These are phyloP conservation scores for Ophiostoma sp. DNA, from an alignment of 2,329 filamentous ascomycete species.

Conservation along the genomic window DNA sequence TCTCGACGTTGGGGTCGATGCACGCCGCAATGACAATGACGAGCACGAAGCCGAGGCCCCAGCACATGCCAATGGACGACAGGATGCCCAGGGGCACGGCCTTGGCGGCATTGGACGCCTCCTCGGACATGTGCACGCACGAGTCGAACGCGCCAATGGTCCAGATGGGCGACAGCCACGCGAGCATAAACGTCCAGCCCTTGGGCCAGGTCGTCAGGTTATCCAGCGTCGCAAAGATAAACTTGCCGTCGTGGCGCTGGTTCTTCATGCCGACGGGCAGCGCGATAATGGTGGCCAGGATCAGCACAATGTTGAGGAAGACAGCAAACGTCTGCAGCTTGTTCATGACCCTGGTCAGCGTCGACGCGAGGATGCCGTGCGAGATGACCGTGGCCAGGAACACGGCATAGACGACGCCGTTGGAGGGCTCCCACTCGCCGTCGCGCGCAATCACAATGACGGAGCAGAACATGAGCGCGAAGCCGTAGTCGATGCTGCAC, in stretches of 20 bases:
- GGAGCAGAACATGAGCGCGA: conserved; percentile 53
- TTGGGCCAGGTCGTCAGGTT: conserved; percentile 55
- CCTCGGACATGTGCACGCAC: conserved; percentile 51
- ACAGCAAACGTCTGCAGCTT: conserved; percentile 54
- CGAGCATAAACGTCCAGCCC: conserved; percentile 55
- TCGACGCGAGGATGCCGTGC: conserved; percentile 51
- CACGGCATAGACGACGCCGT: conserved; percentile 52
- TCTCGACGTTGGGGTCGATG: conserved; percentile 47
- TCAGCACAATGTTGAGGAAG: conserved; percentile 51
- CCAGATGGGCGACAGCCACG: conserved; percentile 60
- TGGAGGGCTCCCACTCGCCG: conserved; percentile 51
- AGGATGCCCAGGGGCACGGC: conserved; percentile 51
- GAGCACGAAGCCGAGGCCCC: conserved; percentile 53
- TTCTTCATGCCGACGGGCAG: conserved; percentile 46
- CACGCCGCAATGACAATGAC: conserved; percentile 53
- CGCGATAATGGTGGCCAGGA: conserved; percentile 51
- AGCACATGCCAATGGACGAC: conserved; percentile 49
- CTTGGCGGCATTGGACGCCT: conserved; percentile 54
- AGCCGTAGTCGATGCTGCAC: conserved; percentile 56
- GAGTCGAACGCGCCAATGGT: conserved; percentile 54
- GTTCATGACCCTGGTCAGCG: conserved; percentile 52
- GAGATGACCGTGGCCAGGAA: conserved; percentile 50
- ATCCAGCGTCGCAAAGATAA: conserved; percentile 52
- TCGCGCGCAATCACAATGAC: conserved; percentile 54
- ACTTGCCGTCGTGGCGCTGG: conserved; percentile 41